A percentile compares a stretch with the other conserved stretches of the same genome.
Evolutionary conservation across 2,329 filamentous ascomycete genomes (phyloP).

Genomic region (Dactylellina cionopaga): DNA sequence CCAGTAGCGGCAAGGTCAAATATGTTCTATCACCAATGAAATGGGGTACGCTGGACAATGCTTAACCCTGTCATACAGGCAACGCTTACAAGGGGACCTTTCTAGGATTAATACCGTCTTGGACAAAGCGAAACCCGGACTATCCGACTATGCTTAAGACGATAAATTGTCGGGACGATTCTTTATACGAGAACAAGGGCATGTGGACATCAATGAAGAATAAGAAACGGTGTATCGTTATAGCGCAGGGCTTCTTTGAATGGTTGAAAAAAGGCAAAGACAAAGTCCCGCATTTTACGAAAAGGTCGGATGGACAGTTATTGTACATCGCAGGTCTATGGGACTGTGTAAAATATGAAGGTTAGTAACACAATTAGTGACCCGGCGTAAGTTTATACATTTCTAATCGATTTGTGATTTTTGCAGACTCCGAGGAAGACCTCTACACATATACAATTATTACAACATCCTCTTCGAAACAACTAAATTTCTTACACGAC

Average conservation of each 20-base stretch:
- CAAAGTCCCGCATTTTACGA: slow-evolving; percentile 81
- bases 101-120: slow-evolving; percentile 82
- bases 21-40: slow-evolving; percentile 94
- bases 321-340: slow-evolving; percentile 93
- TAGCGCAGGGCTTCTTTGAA: slow-evolving; percentile 95
- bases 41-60: slow-evolving; percentile 76
- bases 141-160: slow-evolving; percentile 83
- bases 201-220: slow-evolving; percentile 95
- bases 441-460: slow-evolving; percentile 92
- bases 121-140: slow-evolving; percentile 85
- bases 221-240: slow-evolving; percentile 83
- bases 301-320: slow-evolving; percentile 80
- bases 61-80: background rate
- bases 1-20: slow-evolving; percentile 61
- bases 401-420: too few relatives aligned
- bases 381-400: too few relatives aligned
- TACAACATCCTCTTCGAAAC: slow-evolving; percentile 84
- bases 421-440: slow-evolving; percentile 71
- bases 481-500: slow-evolving; percentile 87
- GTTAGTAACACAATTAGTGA: slow-evolving; percentile 62
- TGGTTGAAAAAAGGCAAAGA: slow-evolving; percentile 88
- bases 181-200: slow-evolving; percentile 76
- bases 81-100: background rate
- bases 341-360: slow-evolving; percentile 86
- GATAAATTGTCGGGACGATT: slow-evolving; percentile 95